Evolutionary conservation across 331 rosid species (phyloP), one percentile per base, ranked within the genome.

Genomic region (Cucumis variabilis): DNA sequence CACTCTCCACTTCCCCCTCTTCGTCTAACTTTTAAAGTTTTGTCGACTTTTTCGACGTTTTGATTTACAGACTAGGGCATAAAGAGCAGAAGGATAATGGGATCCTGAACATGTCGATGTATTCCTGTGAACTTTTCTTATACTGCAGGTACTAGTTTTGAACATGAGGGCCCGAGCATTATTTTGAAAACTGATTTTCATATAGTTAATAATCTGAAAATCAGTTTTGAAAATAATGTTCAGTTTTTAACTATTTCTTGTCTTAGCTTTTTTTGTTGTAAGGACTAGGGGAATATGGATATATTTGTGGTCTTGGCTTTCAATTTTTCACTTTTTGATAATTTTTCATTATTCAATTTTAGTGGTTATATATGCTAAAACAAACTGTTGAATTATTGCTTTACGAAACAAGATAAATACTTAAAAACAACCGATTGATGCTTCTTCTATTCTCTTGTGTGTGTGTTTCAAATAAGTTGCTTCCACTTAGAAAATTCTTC

Each of bases 81-180:
- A n/a, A n/a, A 91, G 99, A 97, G 95, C 99, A 97, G 94, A 97
- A 97, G 94, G 99, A 97, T 88, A 97, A 94, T 96, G 96, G 94
- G 69, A 33, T 81, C 99, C 99, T 84, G 98, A 99, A 6, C 98
- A 94, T 84, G 91, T 97, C 87, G 99, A 97, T 66, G 70, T 94
- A 70, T 97, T 97, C 60, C 99, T 88, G 89, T 90, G 74, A 97
- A 90, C 89, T 97, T 96, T 89, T 88, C 99, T 17, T 97, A 99
- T 88, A 97, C 99, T 89, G 99, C 99, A 86, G 99, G 99, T 97
- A 87, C 74, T 19, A 87, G 69, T 25, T 51, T 66, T 17, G 46
- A 85, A 27, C 63, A 75, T 66, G 81, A 71, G 50, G 83, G 33
- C 77, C 46, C 19, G 48, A 16, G 17, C 44, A 11, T 20, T 21